phyloP scores from a whole-genome alignment of 1,139 yeast genomes.

The Geotrichum siamense region DNA sequence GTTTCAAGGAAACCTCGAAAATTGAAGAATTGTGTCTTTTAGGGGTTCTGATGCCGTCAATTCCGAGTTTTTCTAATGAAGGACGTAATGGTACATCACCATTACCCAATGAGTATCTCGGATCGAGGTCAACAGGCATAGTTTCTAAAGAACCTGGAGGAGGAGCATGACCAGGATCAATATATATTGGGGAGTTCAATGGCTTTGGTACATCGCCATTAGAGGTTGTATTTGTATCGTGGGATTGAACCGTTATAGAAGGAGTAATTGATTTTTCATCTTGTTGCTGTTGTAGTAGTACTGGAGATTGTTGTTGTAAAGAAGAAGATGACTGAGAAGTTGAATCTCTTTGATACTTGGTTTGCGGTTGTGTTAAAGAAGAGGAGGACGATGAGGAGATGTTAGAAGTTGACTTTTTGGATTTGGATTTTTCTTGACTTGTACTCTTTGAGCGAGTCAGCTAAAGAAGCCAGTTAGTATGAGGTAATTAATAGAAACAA shows the following conservation, averaged over 20 bases:
- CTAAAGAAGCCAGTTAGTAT: slow-evolving; percentile 11
- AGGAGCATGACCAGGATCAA: slow-evolving; percentile 24
- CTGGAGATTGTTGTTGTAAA: slow-evolving; percentile 7
- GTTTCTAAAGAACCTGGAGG: slow-evolving; percentile 37
- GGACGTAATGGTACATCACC: slow-evolving; percentile 22
- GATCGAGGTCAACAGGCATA: slow-evolving; percentile 35
- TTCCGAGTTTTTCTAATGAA: slow-evolving; percentile 38
- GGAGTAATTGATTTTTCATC: neutral
- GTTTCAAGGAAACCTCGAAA: slow-evolving; percentile 67
- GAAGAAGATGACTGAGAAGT: slow-evolving; percentile 5
- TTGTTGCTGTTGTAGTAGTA: slow-evolving; percentile 1
- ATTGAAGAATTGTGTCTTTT: slow-evolving; percentile 91
- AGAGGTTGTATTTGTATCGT: neutral
- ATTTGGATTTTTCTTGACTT: slow-evolving; percentile 23
- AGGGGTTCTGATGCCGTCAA: slow-evolving; percentile 65
- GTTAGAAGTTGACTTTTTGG: slow-evolving; percentile 15
- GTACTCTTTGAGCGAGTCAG: slow-evolving; percentile 29
- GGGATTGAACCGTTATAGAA: neutral
- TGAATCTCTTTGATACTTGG: slow-evolving; percentile 15
- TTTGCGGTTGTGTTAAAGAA: slow-evolving; percentile 14
- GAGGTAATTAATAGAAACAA: neutral
- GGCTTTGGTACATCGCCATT: slow-evolving; percentile 4
- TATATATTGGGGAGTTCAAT: slow-evolving; percentile 11
- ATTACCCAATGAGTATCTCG: slow-evolving; percentile 22
- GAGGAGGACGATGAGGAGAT: slow-evolving; percentile 11